Evolutionary conservation across 257 asterid species (phyloP).

Genomic region (Capsicum chinense): DNA sequence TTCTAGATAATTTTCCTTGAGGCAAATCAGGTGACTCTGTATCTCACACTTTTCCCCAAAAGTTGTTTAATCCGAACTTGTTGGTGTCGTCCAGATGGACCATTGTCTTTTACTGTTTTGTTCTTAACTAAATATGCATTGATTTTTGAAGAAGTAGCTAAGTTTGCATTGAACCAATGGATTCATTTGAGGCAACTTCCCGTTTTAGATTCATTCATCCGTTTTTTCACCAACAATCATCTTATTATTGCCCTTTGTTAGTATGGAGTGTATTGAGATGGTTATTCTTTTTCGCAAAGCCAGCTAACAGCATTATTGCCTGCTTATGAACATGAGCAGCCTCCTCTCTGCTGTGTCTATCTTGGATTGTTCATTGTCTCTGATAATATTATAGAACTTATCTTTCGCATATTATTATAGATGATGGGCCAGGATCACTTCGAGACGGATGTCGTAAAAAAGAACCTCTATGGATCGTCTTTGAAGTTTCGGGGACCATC

Average conservation of each 20-base stretch:
- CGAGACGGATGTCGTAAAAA: slow-evolving; percentile 76
- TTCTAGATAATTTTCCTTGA: background rate
- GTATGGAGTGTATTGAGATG: no score
- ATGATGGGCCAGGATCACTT: slow-evolving; percentile 97
- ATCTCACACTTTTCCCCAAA: background rate
- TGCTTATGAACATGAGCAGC: no score
- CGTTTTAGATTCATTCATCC: background rate
- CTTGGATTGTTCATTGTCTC: background rate
- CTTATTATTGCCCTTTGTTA: background rate
- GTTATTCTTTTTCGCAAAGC: no score
- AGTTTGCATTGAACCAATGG: background rate
- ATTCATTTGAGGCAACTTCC: slow-evolving; percentile 19
- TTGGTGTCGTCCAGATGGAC: background rate
- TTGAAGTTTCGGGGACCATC: slow-evolving; percentile 82
- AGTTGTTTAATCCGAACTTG: background rate
- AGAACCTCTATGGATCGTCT: slow-evolving; percentile 84
- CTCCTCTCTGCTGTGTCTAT: background rate
- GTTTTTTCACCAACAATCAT: background rate
- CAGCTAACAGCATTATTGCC: no score
- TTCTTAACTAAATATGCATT: background rate
- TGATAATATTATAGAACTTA: background rate
- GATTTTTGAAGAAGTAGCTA: background rate
- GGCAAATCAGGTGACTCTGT: background rate
- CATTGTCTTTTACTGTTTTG: background rate
- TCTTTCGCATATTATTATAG: slow-evolving; percentile 40